Evolutionary conservation across 75 land plant genomes (phyloP).

Genomic region (Selaginella moellendorffii): DNA sequence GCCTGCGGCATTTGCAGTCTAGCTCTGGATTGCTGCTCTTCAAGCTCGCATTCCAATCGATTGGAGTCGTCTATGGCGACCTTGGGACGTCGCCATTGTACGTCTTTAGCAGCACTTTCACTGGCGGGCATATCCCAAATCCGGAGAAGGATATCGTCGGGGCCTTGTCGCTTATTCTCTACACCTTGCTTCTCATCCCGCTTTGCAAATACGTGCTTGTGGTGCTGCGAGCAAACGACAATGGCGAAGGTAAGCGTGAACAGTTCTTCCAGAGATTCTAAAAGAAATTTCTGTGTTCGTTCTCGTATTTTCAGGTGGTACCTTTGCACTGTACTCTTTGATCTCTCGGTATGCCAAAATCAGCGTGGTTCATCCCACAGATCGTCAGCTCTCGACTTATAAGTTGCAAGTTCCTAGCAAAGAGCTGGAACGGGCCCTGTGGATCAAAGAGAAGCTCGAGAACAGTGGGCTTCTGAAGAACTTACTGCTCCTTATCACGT

Average conservation of each 20-base stretch:
- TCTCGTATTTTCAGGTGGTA: constrained; percentile 51
- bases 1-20: no score
- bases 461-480: constrained; percentile 22
- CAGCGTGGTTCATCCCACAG: constrained; percentile 36
- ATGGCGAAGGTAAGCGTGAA: constrained; percentile 67
- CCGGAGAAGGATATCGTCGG: constrained; percentile 67
- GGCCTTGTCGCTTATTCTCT: constrained; percentile 83
- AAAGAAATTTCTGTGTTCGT: neutral
- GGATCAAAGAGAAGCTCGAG: constrained; percentile 51
- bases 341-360: constrained; percentile 93
- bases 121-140: constrained; percentile 38
- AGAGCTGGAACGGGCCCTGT: constrained; percentile 61
- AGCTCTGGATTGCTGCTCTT: neutral
- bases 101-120: constrained; percentile 68
- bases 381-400: constrained; percentile 70
- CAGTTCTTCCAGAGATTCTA: neutral
- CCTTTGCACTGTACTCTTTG: constrained; percentile 91
- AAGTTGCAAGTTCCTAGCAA: constrained; percentile 56
- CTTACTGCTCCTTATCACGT: constrained; percentile 45
- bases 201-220: constrained; percentile 73
- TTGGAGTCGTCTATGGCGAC: constrained; percentile 95
- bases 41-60: constrained; percentile 74
- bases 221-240: constrained; percentile 91
- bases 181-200: constrained; percentile 83
- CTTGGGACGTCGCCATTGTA: constrained; percentile 93